Percentiles rank a stretch among this genome's conserved stretches.
Conservation (phyloP, 2,329 filamentous ascomycete genomes). For the Fusarium siculi region DNA sequence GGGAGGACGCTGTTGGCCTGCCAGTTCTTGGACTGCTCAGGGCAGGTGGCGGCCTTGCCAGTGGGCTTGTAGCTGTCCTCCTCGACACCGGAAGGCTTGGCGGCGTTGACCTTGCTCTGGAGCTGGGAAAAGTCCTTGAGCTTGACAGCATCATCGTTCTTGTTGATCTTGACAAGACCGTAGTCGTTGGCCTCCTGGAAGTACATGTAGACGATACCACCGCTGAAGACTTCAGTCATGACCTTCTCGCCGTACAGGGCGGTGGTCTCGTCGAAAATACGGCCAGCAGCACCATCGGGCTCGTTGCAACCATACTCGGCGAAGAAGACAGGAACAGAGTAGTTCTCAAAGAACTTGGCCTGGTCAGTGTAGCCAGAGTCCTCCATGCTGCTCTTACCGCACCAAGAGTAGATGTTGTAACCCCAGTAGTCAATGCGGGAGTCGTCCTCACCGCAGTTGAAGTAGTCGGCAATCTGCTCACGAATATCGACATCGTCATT, state of each 20-base stretch:
- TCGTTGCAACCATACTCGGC: conserved; percentile 98
- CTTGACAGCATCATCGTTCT: conserved; percentile 69
- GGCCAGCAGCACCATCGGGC: conserved; percentile 66
- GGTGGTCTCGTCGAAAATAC: conserved; percentile 85
- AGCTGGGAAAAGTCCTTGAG: conserved; percentile 81
- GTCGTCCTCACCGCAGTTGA: conserved; percentile 81
- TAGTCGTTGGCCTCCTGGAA: conserved; percentile 92
- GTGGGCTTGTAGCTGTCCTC: conserved; percentile 76
- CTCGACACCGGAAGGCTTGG: conserved; percentile 72
- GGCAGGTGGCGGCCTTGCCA: conserved; percentile 79
- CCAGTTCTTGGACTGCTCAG: conserved; percentile 73
- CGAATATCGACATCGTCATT: conserved; percentile 91
- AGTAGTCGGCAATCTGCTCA: conserved; percentile 85
- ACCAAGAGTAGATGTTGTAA: conserved; percentile 99
- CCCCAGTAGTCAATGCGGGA: conserved; percentile 95
- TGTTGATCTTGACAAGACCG: conserved; percentile 73
- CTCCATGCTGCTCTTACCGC: conserved; percentile 81
- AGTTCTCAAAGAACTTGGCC: conserved; percentile 86
- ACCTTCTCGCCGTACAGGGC: conserved; percentile 80
- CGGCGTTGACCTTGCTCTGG: conserved; percentile 74
- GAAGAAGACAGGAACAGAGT: conserved; percentile 96
- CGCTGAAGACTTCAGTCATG: conserved; percentile 91
- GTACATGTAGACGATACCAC: conserved; percentile 99
- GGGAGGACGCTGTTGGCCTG: conserved; percentile 73
- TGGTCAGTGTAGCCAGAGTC: conserved; percentile 84